Base-by-base conservation (phyloP, 2,329 filamentous ascomycete genomes). In the Colletotrichum zoysiae region DNA sequence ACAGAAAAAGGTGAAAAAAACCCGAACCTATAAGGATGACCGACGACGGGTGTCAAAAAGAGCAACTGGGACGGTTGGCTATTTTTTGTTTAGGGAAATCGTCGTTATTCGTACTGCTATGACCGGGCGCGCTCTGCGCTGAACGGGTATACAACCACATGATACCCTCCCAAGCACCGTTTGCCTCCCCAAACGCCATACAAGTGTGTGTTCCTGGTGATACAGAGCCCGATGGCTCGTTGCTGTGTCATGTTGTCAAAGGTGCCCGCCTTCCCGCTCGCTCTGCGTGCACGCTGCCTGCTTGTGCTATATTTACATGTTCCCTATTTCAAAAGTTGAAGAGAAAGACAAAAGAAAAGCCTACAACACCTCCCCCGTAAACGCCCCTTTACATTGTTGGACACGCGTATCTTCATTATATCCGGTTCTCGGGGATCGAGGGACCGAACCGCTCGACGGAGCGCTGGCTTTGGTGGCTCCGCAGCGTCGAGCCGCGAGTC, bases 71-170 rank as follows among this genome's bases (percentile, higher is more conserved):
- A 35, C 33, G 11, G 58, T 44, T 46, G 42, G 30, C 16, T 26
- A 7, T 53, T 46, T 12, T 42, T 26, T 5, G 18, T 44, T 48
- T 48, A 23, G 30, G 9, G 38, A 71, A 53, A 71, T 68, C 38
- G 51, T 61, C 65, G 64, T 71, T 71, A 65, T 59, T 71, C 59
- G 65, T 69, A 68, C 44, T 59, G 57, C 51, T 69, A 69, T 60
- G 55, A 70, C 59, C 51, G 67, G 65, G 51, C 20, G 69, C 65
- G 51, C 56, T 30, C n/a, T 60, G 65, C 53, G 65, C 69, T 42
- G 38, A 58, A 68, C 30, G 65, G 65, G 69, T 71, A 63, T 71
- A 56, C 40, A 61, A 20, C 40, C 38, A 46, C 57, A 51, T 51
- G 65, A 67, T 68, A 68, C 51, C 65, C 65, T 63, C 46, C 55